Evolutionary conservation across 2,329 filamentous ascomycete species (phyloP).

Genomic region (Periconia sp.): DNA sequence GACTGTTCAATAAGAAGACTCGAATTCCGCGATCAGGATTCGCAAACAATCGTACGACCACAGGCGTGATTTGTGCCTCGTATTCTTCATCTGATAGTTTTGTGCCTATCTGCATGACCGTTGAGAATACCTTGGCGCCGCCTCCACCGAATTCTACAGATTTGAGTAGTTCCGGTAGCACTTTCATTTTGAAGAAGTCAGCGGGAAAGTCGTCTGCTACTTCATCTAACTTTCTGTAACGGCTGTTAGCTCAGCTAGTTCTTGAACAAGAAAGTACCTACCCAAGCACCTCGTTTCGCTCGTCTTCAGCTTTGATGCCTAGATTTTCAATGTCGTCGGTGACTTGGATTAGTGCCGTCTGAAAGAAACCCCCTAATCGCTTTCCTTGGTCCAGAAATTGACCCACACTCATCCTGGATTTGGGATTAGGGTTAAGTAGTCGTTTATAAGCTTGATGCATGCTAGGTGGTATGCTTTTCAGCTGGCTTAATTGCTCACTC

Average conservation of each 20-base stretch:
- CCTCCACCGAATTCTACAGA: conserved; percentile 98
- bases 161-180: conserved; percentile 93
- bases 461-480: conserved; percentile 78
- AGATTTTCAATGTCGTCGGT: conserved; percentile 92
- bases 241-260: conserved; percentile 10
- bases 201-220: conserved; percentile 94
- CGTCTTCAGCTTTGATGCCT: conserved; percentile 80
- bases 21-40: conserved; percentile 91
- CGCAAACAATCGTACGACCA: conserved; percentile 81
- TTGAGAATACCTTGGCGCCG: conserved; percentile 83
- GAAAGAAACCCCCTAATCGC: conserved; percentile 82
- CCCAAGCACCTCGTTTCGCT: conserved; percentile 83
- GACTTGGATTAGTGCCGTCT: conserved; percentile 87
- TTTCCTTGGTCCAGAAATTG: conserved; percentile 90
- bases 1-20: conserved; percentile 84
- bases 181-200: conserved; percentile 97
- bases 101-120: conserved; percentile 86
- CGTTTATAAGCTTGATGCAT: conserved; percentile 94
- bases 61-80: conserved; percentile 78
- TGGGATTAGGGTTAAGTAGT: conserved; percentile 84
- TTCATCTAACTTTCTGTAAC: conserved; percentile 70
- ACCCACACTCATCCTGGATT: conserved; percentile 78
- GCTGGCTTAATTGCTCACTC: conserved; percentile 78
- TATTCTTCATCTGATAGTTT: conserved; percentile 92
- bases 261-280: conserved; percentile 25